Percentiles rank a stretch among this genome's conserved stretches.
phyloP scores from a whole-genome alignment of 495 filamentous ascomycete species.

The Hyaloscypha variabilis region DNA sequence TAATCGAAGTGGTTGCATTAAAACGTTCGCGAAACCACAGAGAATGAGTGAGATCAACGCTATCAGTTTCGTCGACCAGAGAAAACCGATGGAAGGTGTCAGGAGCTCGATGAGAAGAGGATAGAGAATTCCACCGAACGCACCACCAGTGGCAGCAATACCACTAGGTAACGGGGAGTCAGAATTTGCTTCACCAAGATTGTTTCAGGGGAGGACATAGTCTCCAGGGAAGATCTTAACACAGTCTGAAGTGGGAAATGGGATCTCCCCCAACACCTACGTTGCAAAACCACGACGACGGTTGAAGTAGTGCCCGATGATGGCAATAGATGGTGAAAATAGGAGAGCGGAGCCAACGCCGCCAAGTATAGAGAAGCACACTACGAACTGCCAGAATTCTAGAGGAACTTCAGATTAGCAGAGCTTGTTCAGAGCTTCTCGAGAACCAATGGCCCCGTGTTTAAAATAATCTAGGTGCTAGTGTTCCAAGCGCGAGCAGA shows the following conservation, averaged over 20 bases:
- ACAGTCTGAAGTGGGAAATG: no score
- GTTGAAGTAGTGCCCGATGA: constrained; percentile 81
- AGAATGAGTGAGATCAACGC: constrained; percentile 62
- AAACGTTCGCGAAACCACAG: constrained; percentile 52
- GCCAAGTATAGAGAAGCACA: constrained; percentile 74
- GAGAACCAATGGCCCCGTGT: no score
- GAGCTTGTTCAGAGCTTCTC: no score
- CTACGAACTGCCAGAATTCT: constrained; percentile 74
- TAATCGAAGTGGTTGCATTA: constrained; percentile 51
- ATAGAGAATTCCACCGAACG: constrained; percentile 73
- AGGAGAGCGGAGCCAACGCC: constrained; percentile 79
- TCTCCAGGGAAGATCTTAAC: no score
- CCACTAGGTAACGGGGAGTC: no score
- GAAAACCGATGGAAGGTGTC: constrained; percentile 62
- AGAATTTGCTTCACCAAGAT: no score
- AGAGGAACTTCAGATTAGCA: neutral
- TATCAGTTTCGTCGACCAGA: constrained; percentile 72
- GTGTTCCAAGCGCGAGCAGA: no score
- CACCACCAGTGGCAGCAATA: constrained; percentile 76
- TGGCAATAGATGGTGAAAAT: constrained; percentile 79
- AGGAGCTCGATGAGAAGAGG: constrained; percentile 67
- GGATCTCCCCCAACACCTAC: no score
- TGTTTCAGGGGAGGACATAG: no score
- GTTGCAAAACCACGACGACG: constrained; percentile 75
- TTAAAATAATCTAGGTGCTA: no score